Evolutionary conservation across 2,329 filamentous ascomycete species (phyloP), one percentile per base, ranked within the genome.

Genomic region (Arthrobotrys megalospora): DNA sequence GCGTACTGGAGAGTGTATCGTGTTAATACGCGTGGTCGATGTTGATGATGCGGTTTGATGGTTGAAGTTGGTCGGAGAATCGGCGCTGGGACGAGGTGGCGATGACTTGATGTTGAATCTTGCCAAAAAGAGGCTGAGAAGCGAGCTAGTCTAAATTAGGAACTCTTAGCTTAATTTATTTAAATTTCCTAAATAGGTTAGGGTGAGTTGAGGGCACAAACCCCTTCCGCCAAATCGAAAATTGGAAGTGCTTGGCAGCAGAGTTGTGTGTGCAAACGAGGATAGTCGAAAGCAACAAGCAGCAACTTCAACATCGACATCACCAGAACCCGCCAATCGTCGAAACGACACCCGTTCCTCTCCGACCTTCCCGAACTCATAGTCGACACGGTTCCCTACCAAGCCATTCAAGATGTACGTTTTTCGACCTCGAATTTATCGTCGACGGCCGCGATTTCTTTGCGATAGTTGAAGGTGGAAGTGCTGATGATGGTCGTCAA

Each of bases 391-490:
- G 62, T 62, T 68, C 41, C n/a, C 43, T 60, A 62, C 66, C 67
- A 53, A 78, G n/a, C 36, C 47, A 78, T 71, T 72, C 75, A 78
- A 78, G 67, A 78, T 78, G 75, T 78, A 78, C 75, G 75, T 78
- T 79, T 76, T 67, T 16, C 58, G 28, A 55, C 36, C 19, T 52
- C 12, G 36, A 38, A 60, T 71, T 28, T 48, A 19, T 38, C 14
- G 16, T 73, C 62, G 38, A 41, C 50, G 24, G 53, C 38, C 58
- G 34, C 63, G 21, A 24, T 16, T 63, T 53, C 16, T 32, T 41
- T 32, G 32, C 53, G 41, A 68, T 38, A 52, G 10, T 60, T 38
- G 60, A 36, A 41, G 70, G 70, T 76, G 21, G 80, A 79, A 86
- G 60, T 28, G 11, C 83, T 79, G 58, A 79, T 63, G 50, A 45